phyloP scores from a whole-genome alignment of 164 flowering plant genomes.

The grape (Vitis vinifera) region DNA sequence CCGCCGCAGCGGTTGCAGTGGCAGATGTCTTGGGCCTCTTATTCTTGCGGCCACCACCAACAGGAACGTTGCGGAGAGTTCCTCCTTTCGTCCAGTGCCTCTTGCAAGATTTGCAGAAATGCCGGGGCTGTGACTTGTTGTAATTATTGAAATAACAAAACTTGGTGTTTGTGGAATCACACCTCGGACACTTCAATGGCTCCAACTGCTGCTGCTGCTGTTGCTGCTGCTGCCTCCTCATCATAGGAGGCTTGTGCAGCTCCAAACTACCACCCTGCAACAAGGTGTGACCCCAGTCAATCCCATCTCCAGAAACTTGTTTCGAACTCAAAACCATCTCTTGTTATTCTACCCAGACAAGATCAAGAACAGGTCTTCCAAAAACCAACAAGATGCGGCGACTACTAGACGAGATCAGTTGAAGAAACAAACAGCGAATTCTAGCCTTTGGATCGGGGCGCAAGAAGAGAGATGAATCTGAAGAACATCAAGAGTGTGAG shows the following conservation, averaged over 20 bases:
- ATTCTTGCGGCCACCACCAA: constrained; percentile 79
- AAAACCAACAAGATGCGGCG: background rate
- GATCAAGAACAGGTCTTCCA: background rate
- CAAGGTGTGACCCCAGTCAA: constrained; percentile 47
- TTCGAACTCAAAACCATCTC: constrained; percentile 67
- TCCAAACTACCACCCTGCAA: constrained; percentile 27
- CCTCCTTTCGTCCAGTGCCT: constrained; percentile 92
- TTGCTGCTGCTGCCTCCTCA: constrained; percentile 24
- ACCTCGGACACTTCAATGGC: constrained; percentile 71
- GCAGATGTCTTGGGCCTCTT: constrained; percentile 48
- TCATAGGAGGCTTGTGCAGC: constrained; percentile 24
- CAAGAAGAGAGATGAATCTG: constrained; percentile 27
- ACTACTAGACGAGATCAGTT: background rate
- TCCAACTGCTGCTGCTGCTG: constrained; percentile 31
- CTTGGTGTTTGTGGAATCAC: constrained; percentile 73
- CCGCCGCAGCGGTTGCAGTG: constrained; percentile 8
- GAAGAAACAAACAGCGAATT: background rate
- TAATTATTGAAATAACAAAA: constrained; percentile 90
- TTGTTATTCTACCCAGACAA: too few species aligned
- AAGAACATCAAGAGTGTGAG: constrained; percentile 27
- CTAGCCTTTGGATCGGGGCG: constrained; percentile 36
- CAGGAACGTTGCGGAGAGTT: constrained; percentile 74
- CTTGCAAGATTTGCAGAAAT: constrained; percentile 77
- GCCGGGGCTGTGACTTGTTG: constrained; percentile 78
- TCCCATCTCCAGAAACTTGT: constrained; percentile 43